These are phyloP conservation scores for Trichoderma brevicompactum DNA, from an alignment of 2,329 filamentous ascomycete genomes.

Conservation along the genomic window DNA sequence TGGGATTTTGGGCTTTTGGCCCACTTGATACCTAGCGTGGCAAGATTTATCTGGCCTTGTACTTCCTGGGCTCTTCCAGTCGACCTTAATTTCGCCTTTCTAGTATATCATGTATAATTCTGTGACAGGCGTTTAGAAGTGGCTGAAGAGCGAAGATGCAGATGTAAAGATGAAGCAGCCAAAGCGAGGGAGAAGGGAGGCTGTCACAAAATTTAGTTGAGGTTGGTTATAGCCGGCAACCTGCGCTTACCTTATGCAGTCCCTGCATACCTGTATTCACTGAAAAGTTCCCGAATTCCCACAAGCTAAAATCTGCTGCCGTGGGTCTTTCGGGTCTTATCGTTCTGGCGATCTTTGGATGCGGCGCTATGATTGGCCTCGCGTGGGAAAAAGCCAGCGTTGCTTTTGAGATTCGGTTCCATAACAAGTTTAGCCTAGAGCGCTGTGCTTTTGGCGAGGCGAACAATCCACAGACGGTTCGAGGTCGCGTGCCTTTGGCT, in stretches of 20 bases:
- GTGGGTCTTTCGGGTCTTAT: constrained; percentile 18
- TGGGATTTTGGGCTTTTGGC: constrained; percentile 8
- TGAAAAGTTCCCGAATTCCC: background rate
- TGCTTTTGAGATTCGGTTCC: constrained; percentile 12
- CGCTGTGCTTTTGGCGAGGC: background rate
- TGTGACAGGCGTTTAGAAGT: too few relatives aligned
- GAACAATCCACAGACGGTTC: constrained; percentile 4
- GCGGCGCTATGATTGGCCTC: constrained; percentile 14
- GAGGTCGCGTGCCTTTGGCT: constrained; percentile 23
- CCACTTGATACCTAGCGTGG: constrained; percentile 18
- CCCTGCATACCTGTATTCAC: background rate
- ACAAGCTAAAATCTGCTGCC: background rate
- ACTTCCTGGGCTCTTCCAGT: too few relatives aligned
- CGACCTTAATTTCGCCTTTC: too few relatives aligned
- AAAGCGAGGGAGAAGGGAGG: background rate
- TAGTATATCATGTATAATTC: too few relatives aligned
- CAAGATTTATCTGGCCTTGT: background rate
- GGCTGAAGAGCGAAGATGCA: too few relatives aligned
- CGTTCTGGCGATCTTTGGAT: background rate
- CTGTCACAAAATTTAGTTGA: background rate
- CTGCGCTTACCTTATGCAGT: background rate
- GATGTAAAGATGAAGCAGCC: too few relatives aligned
- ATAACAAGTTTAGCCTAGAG: constrained; percentile 10
- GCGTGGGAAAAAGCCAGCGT: constrained; percentile 2
- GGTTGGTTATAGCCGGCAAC: constrained; percentile 3